Conservation (phyloP, 768 basidiomycete species). For the Boletus vinaceobasis region DNA sequence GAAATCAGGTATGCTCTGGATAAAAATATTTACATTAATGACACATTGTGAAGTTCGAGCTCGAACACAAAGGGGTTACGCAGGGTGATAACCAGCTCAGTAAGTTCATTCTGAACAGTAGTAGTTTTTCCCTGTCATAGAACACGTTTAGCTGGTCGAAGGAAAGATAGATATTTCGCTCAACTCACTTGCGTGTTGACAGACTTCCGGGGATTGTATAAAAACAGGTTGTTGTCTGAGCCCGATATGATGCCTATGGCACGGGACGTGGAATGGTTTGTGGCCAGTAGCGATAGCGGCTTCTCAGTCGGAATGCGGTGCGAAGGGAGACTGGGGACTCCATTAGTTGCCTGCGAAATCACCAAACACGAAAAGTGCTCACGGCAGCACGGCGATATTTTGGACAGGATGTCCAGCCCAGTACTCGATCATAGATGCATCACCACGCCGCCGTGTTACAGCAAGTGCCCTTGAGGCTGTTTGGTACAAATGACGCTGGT, state of each 20-base stretch:
- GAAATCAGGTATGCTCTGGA: background rate
- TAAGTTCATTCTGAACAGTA: constrained; percentile 76
- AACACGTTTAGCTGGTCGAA: constrained; percentile 1
- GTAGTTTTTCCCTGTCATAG: constrained; percentile 49
- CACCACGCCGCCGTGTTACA: constrained; percentile 76
- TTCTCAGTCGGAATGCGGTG: constrained; percentile 75
- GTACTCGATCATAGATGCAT: constrained; percentile 67
- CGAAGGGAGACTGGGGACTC: constrained; percentile 54
- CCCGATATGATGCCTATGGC: constrained; percentile 48
- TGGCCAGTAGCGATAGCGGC: constrained; percentile 51
- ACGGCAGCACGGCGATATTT: constrained; percentile 79
- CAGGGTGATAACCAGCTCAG: constrained; percentile 82
- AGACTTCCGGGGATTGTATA: constrained; percentile 84
- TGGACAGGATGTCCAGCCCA: constrained; percentile 84
- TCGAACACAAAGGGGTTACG: constrained; percentile 93
- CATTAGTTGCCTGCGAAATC: background rate
- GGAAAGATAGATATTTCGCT: background rate
- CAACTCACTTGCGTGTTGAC: constrained; percentile 52
- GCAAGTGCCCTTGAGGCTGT: constrained; percentile 70
- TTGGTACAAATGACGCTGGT: constrained; percentile 77
- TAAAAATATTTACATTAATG: constrained; percentile 59
- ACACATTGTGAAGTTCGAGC: constrained; percentile 78
- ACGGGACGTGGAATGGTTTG: constrained; percentile 36
- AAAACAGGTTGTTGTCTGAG: constrained; percentile 72
- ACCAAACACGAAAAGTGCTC: constrained; percentile 25